phyloP scores from a whole-genome alignment of 1,284 basidiomycete genomes.

The Puccinia novopanici region DNA sequence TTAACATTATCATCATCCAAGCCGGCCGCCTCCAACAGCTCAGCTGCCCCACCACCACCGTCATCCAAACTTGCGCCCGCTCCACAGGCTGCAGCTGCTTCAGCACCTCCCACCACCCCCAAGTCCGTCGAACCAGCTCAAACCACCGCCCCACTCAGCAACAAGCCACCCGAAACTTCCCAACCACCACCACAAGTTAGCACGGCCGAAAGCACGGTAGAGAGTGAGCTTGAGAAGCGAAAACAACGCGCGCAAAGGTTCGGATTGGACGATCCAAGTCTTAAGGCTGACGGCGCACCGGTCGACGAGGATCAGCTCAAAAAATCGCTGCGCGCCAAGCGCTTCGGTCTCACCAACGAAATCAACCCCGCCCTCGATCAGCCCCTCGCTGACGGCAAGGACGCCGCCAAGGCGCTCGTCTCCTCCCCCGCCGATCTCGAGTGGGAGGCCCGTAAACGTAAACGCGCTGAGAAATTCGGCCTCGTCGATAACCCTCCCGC shows the following conservation, averaged over 20 bases:
- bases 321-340: slow-evolving; percentile 33
- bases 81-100: background rate
- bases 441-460: slow-evolving; percentile 47
- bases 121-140: slow-evolving; percentile 14
- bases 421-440: slow-evolving; percentile 26
- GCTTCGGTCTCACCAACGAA: slow-evolving; percentile 19
- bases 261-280: slow-evolving; percentile 10
- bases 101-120: background rate
- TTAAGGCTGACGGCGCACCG: background rate
- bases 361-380: slow-evolving; percentile 26
- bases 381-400: slow-evolving; percentile 20
- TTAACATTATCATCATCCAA: slow-evolving; percentile 22
- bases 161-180: background rate
- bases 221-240: slow-evolving; percentile 37
- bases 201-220: background rate
- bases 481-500: slow-evolving; percentile 25
- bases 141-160: background rate
- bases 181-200: background rate
- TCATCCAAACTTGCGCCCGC: background rate
- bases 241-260: slow-evolving; percentile 41
- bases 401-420: background rate
- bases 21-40: background rate
- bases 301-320: slow-evolving; percentile 25
- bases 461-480: slow-evolving; percentile 50
- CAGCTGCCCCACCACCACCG: background rate